A percentile compares a stretch with the other conserved stretches of the same genome.
phyloP scores from a whole-genome alignment of 805 yeast species.

The Saccharomycopsis lassenensis region DNA sequence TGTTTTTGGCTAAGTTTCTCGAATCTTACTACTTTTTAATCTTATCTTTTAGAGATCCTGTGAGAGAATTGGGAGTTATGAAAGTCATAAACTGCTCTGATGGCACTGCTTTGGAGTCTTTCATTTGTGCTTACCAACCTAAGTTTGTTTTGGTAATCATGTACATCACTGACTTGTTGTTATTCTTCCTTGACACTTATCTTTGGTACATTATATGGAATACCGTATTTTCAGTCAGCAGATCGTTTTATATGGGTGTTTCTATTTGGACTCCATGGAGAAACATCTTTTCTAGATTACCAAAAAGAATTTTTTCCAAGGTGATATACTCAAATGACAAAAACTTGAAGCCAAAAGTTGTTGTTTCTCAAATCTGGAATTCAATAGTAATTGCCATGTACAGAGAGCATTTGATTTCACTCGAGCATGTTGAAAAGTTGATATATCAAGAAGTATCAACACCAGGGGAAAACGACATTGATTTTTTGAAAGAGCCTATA shows the following conservation, averaged over 20 bases:
- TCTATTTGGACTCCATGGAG: conserved; percentile 89
- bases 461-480: conserved; percentile 29
- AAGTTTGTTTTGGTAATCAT: conserved; percentile 42
- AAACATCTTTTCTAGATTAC: conserved; percentile 63
- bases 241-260: conserved; percentile 64
- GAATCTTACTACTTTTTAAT: conserved; percentile 77
- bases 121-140: conserved; percentile 48
- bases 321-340: conserved; percentile 39
- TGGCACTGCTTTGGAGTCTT: conserved; percentile 41
- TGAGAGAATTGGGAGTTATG: conserved; percentile 54
- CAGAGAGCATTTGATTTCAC: conserved; percentile 63
- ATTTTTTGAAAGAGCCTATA: conserved; percentile 53
- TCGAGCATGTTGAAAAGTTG: conserved; percentile 60
- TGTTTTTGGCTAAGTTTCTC: conserved; percentile 54
- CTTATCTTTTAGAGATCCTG: conserved; percentile 60
- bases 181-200: conserved; percentile 74
- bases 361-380: conserved; percentile 72
- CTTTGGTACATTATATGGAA: conserved; percentile 81
- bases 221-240: conserved; percentile 57
- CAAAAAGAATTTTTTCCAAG: conserved; percentile 65
- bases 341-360: conserved; percentile 35
- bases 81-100: conserved; percentile 48
- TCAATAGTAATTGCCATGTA: conserved; percentile 76
- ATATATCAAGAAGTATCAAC: conserved; percentile 40
- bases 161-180: conserved; percentile 47